Base-by-base conservation (phyloP, 192 early-diverging fungal genomes). In the Lunasporangiospora selenospora region DNA sequence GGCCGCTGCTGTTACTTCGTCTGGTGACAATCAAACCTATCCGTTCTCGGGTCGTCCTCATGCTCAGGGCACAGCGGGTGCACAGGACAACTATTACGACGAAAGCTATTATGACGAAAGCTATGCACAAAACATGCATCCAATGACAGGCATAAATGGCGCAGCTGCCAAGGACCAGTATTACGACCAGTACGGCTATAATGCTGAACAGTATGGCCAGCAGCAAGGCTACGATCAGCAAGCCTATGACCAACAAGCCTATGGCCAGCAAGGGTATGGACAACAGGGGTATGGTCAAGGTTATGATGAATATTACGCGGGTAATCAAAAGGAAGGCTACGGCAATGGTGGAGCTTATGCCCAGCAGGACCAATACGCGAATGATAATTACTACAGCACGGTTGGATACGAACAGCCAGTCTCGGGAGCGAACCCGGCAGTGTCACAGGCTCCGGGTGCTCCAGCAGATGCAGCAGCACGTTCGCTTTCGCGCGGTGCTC, bases 21-120 rank as follows among this genome's bases (percentile, higher is more conserved):
- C 37, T 3, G 60, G 41, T 11, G 36, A 48, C 33, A 24, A 49
- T 11, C 45, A 63, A 16, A 6, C 45, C 12, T 73, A 63, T 37
- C 69, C 69, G 16, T 73, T 73, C 54, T 73, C 69, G 24, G 63
- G 40, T 41, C 61, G 69, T 23, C 69, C 53, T 10, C 10, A 44
- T 39, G 69, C 53, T 26, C 44, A 46, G 21, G 44, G n/a, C n/a
- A n/a, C n/a, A n/a, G n/a, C n/a, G n/a, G n/a, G n/a, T n/a, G n/a
- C n/a, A n/a, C n/a, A 46, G 44, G 44, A 46, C 44, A 46, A 46
- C 21, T 46, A 46, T 24, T 46, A 46, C 44, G 44, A 46, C 44
- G 44, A 46, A 11, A 46, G 11, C 24, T 46, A 46, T 24, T 46
- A 46, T 9, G 44, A 46, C 21, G 26, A 8, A 18, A 13, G 10